Evolutionary conservation across 108 stramenopile genomes (phyloP), one percentile per base, ranked within the genome.

Genomic region (Skeletonema menzelii): DNA sequence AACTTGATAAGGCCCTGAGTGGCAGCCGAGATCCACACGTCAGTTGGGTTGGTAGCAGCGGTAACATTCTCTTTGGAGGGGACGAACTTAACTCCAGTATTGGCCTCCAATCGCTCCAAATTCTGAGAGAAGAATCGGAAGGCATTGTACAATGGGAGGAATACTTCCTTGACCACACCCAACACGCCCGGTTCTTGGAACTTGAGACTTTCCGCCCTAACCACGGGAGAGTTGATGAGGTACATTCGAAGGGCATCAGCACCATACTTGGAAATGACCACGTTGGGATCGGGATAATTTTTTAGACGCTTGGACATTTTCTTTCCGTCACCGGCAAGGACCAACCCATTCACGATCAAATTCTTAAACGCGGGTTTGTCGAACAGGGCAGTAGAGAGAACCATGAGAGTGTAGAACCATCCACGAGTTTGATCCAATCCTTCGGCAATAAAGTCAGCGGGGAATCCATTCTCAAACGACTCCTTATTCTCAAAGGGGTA

Each of bases 381-480:
- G 79, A 99, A 99, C 12, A 99, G 90, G 3, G 98, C 98, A 24
- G 99, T 99, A 26, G 96, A 93, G 17, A 99, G 79, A n/a, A 99
- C 98, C 97, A 99, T 99, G 27, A 99, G 86, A 0, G 99, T 99
- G 87, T 99, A 99, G 76, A 99, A 99, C 99, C 99, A 99, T n/a
- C 99, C 99, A 55, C 99, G 95, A 19, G 99, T 99, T 80, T 99
- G 99, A 86, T 99, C 99, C 38, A 99, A 87, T 15, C 99, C 99
- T 88, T 99, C 99, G 15, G 99, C 99, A 83, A 99, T 99, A 66
- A 99, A 99, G 75, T 99, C 98, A 14, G 99, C 99, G 4, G 99
- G 99, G 77, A 99, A 99, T 58, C 93, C 91, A 13, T 92, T 89
- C 87, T 98, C 92, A 75, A 99, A 99, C 59, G 80, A 38, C 53